Evolutionary conservation across 2,329 filamentous ascomycete genomes (phyloP), one percentile per base, ranked within the genome.

Genomic region (Chrysosporium queenslandicum): DNA sequence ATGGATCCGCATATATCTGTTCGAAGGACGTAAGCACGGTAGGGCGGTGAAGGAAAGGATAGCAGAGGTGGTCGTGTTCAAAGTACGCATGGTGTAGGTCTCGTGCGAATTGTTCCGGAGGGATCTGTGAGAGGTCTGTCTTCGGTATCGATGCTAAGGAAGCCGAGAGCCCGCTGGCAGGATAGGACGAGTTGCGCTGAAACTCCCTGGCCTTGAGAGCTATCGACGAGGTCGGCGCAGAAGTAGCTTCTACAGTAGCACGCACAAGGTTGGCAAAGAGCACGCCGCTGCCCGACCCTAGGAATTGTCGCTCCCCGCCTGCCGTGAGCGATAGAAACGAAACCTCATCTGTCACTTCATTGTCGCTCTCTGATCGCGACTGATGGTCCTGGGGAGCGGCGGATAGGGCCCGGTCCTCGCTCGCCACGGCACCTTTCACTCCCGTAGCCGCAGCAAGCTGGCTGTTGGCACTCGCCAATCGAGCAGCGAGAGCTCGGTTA

Each of bases 61-160:
- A 74, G 48, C 64, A 68, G 2, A 74, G 62, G 12, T 73, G 67
- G 32, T 73, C 70, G 40, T 74, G 71, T 23, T 64, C 66, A 21
- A 70, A 63, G 50, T 74, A 74, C 2, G 69, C 71, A 21, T 64
- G 61, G n/a, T 73, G 53, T 0, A 73, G 61, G 7, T 67, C 64
- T 6, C 62, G 58, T 1, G 68, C 68, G 11, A 73, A 61, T 8
- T 53, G 57, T 34, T 68, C 61, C 0, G 68, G 60, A 0, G 71
- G 71, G 14, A 56, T 47, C 25, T 56, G 54, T 32, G 40, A 41
- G 7, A 49, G 25, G n/a, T 53, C 51, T 1, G 51, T 47, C 32
- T 50, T 51, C 14, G 42, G 30, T 3, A 42, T 36, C 30, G 54
- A 41, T 25, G 49, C 21, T 0, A 72, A 53, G 8, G 59, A 43